phyloP scores from a whole-genome alignment of 495 filamentous ascomycete genomes.

The Neurospora sp. region DNA sequence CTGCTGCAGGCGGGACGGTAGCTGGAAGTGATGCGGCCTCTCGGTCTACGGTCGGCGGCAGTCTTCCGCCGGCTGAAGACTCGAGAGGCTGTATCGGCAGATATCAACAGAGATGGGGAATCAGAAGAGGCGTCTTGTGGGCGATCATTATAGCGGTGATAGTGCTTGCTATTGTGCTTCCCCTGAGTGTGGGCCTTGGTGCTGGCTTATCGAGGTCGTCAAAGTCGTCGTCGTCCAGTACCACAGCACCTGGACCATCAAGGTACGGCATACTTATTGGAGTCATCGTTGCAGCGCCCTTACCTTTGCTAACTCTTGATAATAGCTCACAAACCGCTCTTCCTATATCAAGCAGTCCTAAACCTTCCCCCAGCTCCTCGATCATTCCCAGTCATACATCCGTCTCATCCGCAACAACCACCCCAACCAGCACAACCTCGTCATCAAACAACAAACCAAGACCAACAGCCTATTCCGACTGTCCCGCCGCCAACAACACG shows the following conservation, averaged over 20 bases:
- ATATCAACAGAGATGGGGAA: background rate
- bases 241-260: background rate
- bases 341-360: background rate
- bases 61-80: background rate
- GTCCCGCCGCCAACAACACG: constrained; percentile 35
- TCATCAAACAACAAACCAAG: constrained; percentile 3
- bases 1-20: background rate
- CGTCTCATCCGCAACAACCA: background rate
- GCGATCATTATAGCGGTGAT: constrained; percentile 12
- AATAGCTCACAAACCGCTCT: constrained; percentile 1
- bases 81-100: background rate
- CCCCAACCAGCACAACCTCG: background rate
- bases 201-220: constrained; percentile 18
- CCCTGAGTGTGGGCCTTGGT: constrained; percentile 30
- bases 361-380: background rate
- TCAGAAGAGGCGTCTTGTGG: constrained; percentile 21
- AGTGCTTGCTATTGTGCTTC: constrained; percentile 22
- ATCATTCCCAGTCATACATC: background rate
- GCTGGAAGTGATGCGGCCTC: background rate
- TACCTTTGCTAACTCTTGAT: background rate
- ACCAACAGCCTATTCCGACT: constrained; percentile 20
- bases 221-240: background rate
- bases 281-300: background rate
- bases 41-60: background rate
- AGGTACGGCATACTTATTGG: constrained; percentile 11